Evolutionary conservation across 176 grass and related monocot genomes (phyloP), one percentile per base, ranked within the genome.

Genomic region (Aegilops umbellulata): DNA sequence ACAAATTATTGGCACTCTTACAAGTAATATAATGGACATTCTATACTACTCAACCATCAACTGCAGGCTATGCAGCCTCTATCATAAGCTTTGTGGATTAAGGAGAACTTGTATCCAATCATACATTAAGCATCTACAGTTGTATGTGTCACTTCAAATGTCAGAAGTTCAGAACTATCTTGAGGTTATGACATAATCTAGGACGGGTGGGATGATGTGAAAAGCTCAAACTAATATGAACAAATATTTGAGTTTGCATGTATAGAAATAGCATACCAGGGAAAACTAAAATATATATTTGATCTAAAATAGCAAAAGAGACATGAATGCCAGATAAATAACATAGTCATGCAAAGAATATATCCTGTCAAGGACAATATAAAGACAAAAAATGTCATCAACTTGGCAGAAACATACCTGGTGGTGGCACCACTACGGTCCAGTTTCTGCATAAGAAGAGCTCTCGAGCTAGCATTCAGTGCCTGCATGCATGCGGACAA

Each of bases 381-480:
- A 17, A 85, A 65, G 49, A 16, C 64, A 79, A 65, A 78, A 65
- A 70, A 75, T 65, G 69, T 46, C 60, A 81, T 84, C 15, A 65
- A 80, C n/a, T 17, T 78, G 11, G 49, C 23, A 74, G 66, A 80
- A 8, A 55, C 25, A 86, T 88, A 98, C 96, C 94, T 94, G 70
- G 90, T 76, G 44, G 97, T 91, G 65, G 64, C 83, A 19, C 92
- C 92, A 71, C 92, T 98, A 10, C 96, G 91, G 63, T 98, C 97
- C 80, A 99, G 90, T 82, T 99, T 99, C 78, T 92, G 92, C 97
- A 99, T 99, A 24, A 99, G 87, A 82, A 94, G 87, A 79, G 97
- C 97, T 94, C 97, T 90, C 17, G 97, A 96, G 51, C 94, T 94
- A 88, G 97, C 94, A 90, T 99, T 99, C 57, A 99, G 73, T 85